Evolutionary conservation across 129 eudicot genomes (phyloP).

Genomic region (Smallanthus sonchifolius): DNA sequence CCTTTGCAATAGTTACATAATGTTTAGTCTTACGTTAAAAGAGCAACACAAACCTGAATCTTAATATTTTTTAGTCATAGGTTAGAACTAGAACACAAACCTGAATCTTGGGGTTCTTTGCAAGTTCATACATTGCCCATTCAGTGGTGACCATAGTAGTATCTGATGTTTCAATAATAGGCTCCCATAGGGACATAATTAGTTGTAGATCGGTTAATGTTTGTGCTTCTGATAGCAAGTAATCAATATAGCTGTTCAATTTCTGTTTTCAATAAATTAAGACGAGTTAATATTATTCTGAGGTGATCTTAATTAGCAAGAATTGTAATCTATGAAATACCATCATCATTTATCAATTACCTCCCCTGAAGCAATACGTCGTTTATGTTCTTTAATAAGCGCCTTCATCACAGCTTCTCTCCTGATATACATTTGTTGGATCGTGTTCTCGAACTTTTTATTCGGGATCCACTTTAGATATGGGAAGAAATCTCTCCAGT

Average conservation of each 20-base stretch:
- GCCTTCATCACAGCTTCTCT: constrained; percentile 60
- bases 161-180: constrained; percentile 61
- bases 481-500: constrained; percentile 81
- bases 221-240: constrained; percentile 51
- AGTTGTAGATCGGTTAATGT: constrained; percentile 37
- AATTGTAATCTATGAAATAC: neutral
- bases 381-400: constrained; percentile 42
- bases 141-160: constrained; percentile 65
- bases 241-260: constrained; percentile 46
- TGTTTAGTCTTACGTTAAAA: neutral
- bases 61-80: no score
- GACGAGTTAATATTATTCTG: neutral
- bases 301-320: neutral
- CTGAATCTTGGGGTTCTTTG: constrained; percentile 44
- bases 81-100: no score
- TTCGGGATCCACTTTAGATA: constrained; percentile 64
- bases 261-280: constrained; percentile 32
- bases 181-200: constrained; percentile 61
- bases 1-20: neutral
- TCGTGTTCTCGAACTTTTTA: constrained; percentile 42
- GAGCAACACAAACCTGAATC: constrained; percentile 29
- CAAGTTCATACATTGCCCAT: constrained; percentile 71
- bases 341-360: constrained; percentile 15
- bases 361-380: constrained; percentile 44
- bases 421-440: constrained; percentile 40